These are phyloP conservation scores for Monosporascus ibericus DNA, from an alignment of 2,329 filamentous ascomycete genomes.

Conservation along the genomic window DNA sequence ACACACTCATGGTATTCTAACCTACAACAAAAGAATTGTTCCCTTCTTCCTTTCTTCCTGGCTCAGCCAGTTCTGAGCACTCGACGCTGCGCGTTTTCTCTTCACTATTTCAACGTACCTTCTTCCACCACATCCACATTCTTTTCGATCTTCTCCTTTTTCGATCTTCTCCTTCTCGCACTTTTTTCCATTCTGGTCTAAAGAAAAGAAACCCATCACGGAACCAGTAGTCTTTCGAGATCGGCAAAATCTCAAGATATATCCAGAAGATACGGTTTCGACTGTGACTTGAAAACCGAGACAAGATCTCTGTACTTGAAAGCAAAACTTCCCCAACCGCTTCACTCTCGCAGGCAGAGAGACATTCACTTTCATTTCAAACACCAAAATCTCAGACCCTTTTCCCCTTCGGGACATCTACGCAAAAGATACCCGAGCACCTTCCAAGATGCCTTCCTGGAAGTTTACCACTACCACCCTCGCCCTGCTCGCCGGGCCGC, in stretches of 20 bases:
- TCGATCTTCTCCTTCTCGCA: neutral
- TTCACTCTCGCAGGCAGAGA: neutral
- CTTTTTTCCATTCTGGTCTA: neutral
- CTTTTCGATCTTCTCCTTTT: too few relatives aligned
- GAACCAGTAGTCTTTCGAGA: neutral
- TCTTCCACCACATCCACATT: neutral
- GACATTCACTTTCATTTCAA: slow-evolving; percentile 3
- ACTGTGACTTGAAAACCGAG: neutral
- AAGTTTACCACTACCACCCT: slow-evolving; percentile 8
- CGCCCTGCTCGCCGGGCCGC: slow-evolving; percentile 25
- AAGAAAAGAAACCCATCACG: neutral
- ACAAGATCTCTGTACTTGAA: neutral
- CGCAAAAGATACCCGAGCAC: neutral
- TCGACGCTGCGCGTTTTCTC: neutral
- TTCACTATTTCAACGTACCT: neutral
- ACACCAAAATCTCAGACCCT: neutral
- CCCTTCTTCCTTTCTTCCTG: neutral
- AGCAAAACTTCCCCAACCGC: neutral
- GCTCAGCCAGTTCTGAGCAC: neutral
- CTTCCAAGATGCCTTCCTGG: slow-evolving; percentile 13
- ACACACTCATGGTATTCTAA: neutral
- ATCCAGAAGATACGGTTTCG: neutral
- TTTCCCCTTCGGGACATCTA: neutral
- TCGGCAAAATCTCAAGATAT: neutral
- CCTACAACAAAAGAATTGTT: neutral